phyloP scores from a whole-genome alignment of 1,284 basidiomycete species.

The Cryptococcus floricola region DNA sequence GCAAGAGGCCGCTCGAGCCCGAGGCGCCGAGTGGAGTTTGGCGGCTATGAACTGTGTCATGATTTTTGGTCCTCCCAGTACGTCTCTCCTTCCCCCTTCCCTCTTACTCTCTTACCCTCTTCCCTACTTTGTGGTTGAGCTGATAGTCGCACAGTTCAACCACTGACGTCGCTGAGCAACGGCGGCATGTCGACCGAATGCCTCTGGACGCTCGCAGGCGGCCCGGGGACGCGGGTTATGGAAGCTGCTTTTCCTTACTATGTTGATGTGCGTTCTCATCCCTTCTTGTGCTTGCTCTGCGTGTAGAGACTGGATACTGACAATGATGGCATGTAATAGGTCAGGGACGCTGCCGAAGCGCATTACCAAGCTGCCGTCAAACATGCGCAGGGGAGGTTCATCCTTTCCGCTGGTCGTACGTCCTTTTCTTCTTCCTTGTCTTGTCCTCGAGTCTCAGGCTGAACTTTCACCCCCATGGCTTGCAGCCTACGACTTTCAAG shows the following conservation, averaged over 20 bases:
- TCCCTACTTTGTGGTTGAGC: no score
- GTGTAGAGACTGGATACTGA: background rate
- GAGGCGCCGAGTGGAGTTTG: constrained; percentile 19
- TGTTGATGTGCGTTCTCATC: constrained; percentile 12
- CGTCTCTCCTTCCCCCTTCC: constrained; percentile 1
- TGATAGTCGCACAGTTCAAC: constrained; percentile 12
- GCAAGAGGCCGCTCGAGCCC: constrained; percentile 11
- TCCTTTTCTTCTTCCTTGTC: constrained; percentile 1
- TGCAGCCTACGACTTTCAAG: constrained; percentile 23
- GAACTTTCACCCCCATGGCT: background rate
- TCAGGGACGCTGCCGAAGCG: constrained; percentile 30
- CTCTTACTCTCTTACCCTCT: background rate
- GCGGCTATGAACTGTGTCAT: constrained; percentile 23
- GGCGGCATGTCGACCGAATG: constrained; percentile 26
- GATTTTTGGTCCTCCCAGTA: constrained; percentile 22
- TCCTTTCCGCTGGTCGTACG: constrained; percentile 22
- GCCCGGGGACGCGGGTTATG: constrained; percentile 9
- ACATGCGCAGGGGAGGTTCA: constrained; percentile 22
- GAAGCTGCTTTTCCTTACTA: constrained; percentile 21
- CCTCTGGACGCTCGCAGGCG: constrained; percentile 19
- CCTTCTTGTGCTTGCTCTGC: background rate
- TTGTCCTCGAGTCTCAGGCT: background rate
- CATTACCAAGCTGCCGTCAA: constrained; percentile 27
- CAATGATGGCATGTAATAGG: constrained; percentile 1
- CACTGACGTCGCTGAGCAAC: constrained; percentile 15